Conservation (phyloP, 768 basidiomycete genomes). For the Phanerochaete carnosa region DNA sequence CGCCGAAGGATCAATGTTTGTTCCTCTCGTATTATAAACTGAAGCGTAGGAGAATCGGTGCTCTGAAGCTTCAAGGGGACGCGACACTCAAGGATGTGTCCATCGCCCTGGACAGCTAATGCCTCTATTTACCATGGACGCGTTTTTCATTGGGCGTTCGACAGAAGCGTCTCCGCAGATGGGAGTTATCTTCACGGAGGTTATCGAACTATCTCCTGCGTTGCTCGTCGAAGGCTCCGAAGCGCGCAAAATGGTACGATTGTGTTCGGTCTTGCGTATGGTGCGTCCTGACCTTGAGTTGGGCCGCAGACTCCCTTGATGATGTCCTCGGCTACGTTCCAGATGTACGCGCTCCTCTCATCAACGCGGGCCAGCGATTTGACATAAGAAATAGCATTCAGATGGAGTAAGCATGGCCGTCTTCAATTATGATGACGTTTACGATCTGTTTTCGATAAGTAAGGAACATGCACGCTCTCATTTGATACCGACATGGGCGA, state of each 20-base stretch:
- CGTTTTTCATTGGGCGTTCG: neutral
- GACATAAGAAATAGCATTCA: neutral
- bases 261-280: neutral
- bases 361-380: neutral
- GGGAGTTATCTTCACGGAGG: neutral
- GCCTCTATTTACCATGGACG: neutral
- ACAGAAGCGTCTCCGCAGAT: neutral
- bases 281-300: neutral
- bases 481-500: neutral
- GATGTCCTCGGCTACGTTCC: neutral
- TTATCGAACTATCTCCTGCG: neutral
- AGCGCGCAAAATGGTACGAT: neutral
- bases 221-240: neutral
- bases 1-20: conserved; percentile 11
- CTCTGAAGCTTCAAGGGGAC: neutral
- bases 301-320: neutral
- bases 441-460: neutral
- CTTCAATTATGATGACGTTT: neutral
- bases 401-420: neutral
- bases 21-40: conserved; percentile 16
- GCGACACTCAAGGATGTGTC: neutral
- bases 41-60: neutral
- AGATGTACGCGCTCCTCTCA: neutral
- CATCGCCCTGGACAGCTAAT: neutral
- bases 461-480: neutral